phyloP scores from a whole-genome alignment of 805 yeast species.

The Ascoidea asiatica region DNA sequence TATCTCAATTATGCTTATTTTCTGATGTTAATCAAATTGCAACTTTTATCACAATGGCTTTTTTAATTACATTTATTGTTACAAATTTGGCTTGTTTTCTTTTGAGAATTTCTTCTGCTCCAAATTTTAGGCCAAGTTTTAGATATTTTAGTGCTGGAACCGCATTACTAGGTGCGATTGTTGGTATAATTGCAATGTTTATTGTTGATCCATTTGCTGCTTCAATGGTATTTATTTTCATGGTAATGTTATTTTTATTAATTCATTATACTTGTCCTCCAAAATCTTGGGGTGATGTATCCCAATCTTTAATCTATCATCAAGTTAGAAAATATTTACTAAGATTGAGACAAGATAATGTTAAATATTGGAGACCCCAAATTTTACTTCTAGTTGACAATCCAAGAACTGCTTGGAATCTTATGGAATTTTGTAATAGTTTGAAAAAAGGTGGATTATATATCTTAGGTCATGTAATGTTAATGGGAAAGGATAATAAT shows the following conservation, averaged over 20 bases:
- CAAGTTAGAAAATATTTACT: conserved; percentile 88
- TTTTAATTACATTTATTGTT: conserved; percentile 88
- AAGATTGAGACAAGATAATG: conserved; percentile 78
- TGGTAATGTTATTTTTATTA: conserved; percentile 54
- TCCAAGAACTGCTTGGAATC: conserved; percentile 84
- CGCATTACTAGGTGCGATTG: conserved; percentile 61
- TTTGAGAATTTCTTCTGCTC: conserved; percentile 81
- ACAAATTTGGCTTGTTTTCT: conserved; percentile 90
- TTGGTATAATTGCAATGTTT: conserved; percentile 77
- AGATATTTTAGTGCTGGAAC: conserved; percentile 72
- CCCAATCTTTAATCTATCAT: conserved; percentile 88
- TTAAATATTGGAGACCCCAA: conserved; percentile 98
- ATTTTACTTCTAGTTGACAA: conserved; percentile 77
- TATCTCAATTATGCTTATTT: conserved; percentile 76
- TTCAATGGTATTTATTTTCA: conserved; percentile 51
- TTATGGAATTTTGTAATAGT: conserved; percentile 87
- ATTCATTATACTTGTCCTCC: conserved; percentile 93
- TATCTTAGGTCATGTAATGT: conserved; percentile 79
- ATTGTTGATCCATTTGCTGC: conserved; percentile 90
- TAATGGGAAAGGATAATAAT: background rate
- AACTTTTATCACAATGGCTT: conserved; percentile 92
- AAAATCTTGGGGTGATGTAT: conserved; percentile 96
- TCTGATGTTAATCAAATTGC: conserved; percentile 93
- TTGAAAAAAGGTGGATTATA: conserved; percentile 92
- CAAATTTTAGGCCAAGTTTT: conserved; percentile 96